Evolutionary conservation across 305 asterid genomes (phyloP), one percentile per base, ranked within the genome.

Genomic region (Solanum hybrid): DNA sequence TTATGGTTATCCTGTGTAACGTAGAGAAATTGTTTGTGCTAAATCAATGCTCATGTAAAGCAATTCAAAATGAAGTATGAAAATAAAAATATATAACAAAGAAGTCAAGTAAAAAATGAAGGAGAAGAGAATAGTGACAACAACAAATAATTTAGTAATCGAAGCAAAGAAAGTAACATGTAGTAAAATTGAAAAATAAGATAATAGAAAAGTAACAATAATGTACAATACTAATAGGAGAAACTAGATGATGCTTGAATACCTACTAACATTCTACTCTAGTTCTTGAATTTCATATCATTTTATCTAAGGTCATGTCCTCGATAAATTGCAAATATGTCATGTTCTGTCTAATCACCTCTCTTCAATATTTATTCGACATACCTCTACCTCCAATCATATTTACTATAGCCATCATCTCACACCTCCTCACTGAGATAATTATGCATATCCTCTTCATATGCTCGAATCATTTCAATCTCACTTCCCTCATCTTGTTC

Each of bases 201-300:
- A 60, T 7, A 22, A 69, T 69, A 69, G 7, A 29, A 24, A 27
- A 71, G 4, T 69, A 69, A 69, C 4, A 27, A 72, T 27, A 72
- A 72, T 7, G 40, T 37, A 37, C 56, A 72, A 26, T 4, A 15
- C 66, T 0, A 12, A 69, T 29, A 0, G 40, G 24, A 4, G 12
- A 31, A 76, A 0, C 3, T 34, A 19, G 24, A 14, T 7, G 0
- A 14, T 3, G 0, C 4, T 77, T 1, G 1, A 17, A 19, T 60
- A 19, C 5, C 71, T 7, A 3, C 2, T 19, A 19, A 60, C 11
- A 60, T 17, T 17, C 2, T 77, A 77, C 9, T 15, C 13, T 31
- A 7, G 1, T 75, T 2, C 13, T 31, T 1, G 7, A 75, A 0
- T 8, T 31, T 2, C 1, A 14, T 73, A 73, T 29, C 3, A 0